Evolutionary conservation across 805 yeast genomes (phyloP).

Genomic region (Kodamaea jinghongensis): DNA sequence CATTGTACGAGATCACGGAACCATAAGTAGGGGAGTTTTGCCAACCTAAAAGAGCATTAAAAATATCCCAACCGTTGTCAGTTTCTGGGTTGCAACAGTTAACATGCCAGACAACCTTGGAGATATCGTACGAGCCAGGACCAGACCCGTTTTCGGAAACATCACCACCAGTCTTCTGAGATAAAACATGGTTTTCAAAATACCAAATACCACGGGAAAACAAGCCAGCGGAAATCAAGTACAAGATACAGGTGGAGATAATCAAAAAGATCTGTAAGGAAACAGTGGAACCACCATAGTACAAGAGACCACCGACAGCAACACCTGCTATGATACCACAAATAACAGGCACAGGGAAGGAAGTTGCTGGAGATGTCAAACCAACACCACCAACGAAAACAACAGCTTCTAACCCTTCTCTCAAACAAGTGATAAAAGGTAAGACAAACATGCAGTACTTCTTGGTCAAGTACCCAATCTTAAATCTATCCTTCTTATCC

Average conservation of each 20-base stretch:
- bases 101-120: constrained; percentile 25
- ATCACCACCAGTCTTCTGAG: constrained; percentile 23
- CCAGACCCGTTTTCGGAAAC: constrained; percentile 25
- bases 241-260: constrained; percentile 24
- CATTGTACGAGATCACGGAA: constrained; percentile 24
- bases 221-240: constrained; percentile 25
- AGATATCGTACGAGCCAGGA: constrained; percentile 26
- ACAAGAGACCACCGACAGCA: constrained; percentile 19
- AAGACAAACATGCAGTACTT: constrained; percentile 86
- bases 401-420: constrained; percentile 97
- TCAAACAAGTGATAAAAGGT: constrained; percentile 85
- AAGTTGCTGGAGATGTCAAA: constrained; percentile 36
- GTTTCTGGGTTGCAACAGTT: constrained; percentile 27
- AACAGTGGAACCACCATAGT: constrained; percentile 22
- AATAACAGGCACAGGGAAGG: constrained; percentile 25
- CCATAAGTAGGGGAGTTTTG: constrained; percentile 28
- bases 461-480: constrained; percentile 53
- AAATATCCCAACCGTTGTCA: constrained; percentile 27
- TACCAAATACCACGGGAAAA: constrained; percentile 25
- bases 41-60: constrained; percentile 28
- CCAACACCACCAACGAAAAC: constrained; percentile 97
- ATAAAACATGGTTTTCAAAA: constrained; percentile 18
- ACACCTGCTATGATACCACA: constrained; percentile 23
- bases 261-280: constrained; percentile 25
- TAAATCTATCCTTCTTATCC: constrained; percentile 25